Evolutionary conservation across 129 eudicot species (phyloP), one percentile per base, ranked within the genome.

Genomic region (Mikania micrantha): DNA sequence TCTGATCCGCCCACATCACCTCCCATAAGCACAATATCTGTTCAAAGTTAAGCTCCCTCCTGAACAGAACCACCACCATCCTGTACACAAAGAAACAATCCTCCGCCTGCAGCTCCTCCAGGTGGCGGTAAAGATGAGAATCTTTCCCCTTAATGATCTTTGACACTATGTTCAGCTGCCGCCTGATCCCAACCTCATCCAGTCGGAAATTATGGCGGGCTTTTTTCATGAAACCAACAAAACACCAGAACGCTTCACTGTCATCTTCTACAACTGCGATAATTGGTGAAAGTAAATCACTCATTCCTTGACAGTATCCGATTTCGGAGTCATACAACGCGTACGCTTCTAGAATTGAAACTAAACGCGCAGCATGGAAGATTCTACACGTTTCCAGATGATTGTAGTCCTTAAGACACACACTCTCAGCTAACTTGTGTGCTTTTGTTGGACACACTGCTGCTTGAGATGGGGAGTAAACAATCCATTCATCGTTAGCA

Each of bases 1-100:
- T 86, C 60, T 88, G 96, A 74, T 88, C 96, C 15, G 96, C 90
- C 96, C 96, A 88, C 85, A 88, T 88, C 35, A 85, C 96, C 75
- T 88, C 96, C 96, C 96, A 88, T 5, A 88, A 79, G 59, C 96
- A 88, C 42, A 88, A 73, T 0, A 90, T 83, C 82, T 88, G 96
- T 81, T 88, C 96, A 47, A 88, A 85, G 32, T 35, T 80, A 20
- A 88, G 71, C 80, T 88, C 96, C 53, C 92, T 64, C 50, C 92
- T 73, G 64, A 88, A 88, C 22, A 88, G 65, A 48, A 88, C 96
- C 39, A 88, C 92, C 73, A 88, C 96, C 96, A 88, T 88, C 63
- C 96, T 73, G 76, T 88, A 88, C 80, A 85, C 89, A 16, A 88
- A 88, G 66, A 85, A 88, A 48, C 96, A 88, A 67, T 88, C 96